Base-by-base conservation (phyloP, 352 stramenopile species). In the Globisporangium middletonii region DNA sequence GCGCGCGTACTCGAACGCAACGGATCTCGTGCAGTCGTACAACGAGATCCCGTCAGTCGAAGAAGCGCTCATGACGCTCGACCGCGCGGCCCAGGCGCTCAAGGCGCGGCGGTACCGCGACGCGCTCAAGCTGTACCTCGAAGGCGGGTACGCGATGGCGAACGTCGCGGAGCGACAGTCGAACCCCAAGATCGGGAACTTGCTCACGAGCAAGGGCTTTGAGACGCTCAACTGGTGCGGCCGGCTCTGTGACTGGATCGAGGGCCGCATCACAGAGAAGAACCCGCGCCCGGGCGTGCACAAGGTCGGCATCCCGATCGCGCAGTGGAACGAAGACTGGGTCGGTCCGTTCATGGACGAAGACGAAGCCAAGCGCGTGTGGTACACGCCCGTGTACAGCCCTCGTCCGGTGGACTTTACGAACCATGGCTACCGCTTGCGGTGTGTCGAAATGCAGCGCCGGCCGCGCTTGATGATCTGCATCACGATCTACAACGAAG, bases 401-500 rank as follows among this genome's bases (percentile, higher is more conserved):
- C 75, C 75, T 0, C 72, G 70, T 8, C 77, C 81, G 5, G 69
- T 85, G 13, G 77, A 91, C 54, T 94, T 93, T 43, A 91, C 85
- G 5, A 88, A 87, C 59, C 48, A 74, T 9, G 83, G 85, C 16
- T 89, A 93, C 63, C 80, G 82, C 11, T 57, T 94, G 11, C 85
- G 83, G 3, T 92, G 79, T 46, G 82, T 93, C 47, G 81, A 93
- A 65, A 79, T 83, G 45, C 63, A 79, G 7, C 79, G 85, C 27
- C 78, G 81, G 0, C 85, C 83, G 4, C 62, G 75, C n/a, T 65
- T 93, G 4, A 87, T 95, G 77, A 81, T 94, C 33, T 89, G 82
- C 53, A 90, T 94, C 63, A 94, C 82, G 28, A 90, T 92, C 69
- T 94, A 88, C 68, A 94, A 94, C 59, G 84, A 94, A 69, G 67